Base-by-base conservation (phyloP, 2,329 filamentous ascomycete species). In the Cryphonectria japonica region DNA sequence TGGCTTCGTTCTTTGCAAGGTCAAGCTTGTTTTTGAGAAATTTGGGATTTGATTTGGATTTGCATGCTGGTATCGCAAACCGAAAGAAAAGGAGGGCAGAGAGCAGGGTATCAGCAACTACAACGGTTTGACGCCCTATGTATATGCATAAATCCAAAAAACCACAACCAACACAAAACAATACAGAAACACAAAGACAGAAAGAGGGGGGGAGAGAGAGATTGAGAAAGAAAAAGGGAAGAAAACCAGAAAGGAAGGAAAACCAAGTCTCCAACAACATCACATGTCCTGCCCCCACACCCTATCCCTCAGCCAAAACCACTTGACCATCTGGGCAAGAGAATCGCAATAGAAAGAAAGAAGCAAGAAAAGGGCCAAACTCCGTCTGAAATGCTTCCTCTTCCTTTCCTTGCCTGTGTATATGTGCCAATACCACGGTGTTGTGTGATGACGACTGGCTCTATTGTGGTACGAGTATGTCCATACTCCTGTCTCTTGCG, bases 101-200 rank as follows among this genome's bases (percentile, higher is more conserved):
- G 26, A 34, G 65, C 69, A 65, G 69, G 69, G 69, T 70, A 70
- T 70, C 69, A 70, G 66, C 69, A 70, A 68, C 65, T 57, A n/a
- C 34, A 63, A 19, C 26, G 46, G 65, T 64, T 64, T 68, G 69
- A 70, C 65, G 69, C 69, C 69, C 69, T 41, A 41, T 70, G 46
- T 70, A 61, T 70, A 63, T 68, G 65, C 57, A 67, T 22, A 60
- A 63, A 65, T 29, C 7, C 26, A 62, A n/a, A 14, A 61, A 61
- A 32, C 34, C 32, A 34, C 43, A 46, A 22, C 46, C 46, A 11
- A 9, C 46, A 50, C 19, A n/a, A 8, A 22, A 61, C 59, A 61
- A 61, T 7, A 61, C 39, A n/a, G 13, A 4, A 61, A 61, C 13
- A 61, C 5, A 13, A 7, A 39, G 32, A 61, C 8, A n/a, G 32